Percentiles rank a stretch among this genome's conserved stretches.
Evolutionary conservation across 2,329 filamentous ascomycete species (phyloP).

Genomic region (Laburnicola sp.): DNA sequence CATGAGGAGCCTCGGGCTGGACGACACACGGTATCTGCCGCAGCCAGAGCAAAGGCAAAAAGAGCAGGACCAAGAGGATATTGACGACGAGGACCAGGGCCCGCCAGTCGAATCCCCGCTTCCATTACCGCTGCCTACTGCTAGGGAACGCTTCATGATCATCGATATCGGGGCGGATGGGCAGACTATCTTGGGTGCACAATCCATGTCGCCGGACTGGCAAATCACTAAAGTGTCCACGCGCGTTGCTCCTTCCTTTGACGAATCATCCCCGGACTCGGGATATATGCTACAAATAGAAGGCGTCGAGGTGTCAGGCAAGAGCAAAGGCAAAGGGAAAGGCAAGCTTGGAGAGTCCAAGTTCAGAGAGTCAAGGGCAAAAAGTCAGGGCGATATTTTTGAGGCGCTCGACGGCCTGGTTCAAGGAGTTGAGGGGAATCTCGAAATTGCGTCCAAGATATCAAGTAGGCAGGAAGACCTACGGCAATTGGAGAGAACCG

Average conservation of each 20-base stretch:
- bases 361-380: constrained; percentile 35
- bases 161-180: constrained; percentile 60
- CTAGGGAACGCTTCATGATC: constrained; percentile 60
- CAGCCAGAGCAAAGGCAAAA: constrained; percentile 26
- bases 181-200: constrained; percentile 64
- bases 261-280: constrained; percentile 49
- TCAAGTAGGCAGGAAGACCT: constrained; percentile 24
- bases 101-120: constrained; percentile 45
- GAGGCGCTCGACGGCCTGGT: constrained; percentile 43
- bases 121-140: constrained; percentile 51
- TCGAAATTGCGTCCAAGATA: constrained; percentile 43
- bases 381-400: constrained; percentile 40
- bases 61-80: constrained; percentile 19
- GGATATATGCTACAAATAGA: constrained; percentile 66
- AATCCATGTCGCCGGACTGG: constrained; percentile 76
- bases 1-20: constrained; percentile 57
- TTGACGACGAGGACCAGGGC: constrained; percentile 31
- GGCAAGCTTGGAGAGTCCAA: constrained; percentile 32
- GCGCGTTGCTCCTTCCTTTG: constrained; percentile 65
- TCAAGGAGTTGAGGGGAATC: constrained; percentile 39
- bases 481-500: constrained; percentile 11
- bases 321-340: constrained; percentile 38
- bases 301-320: constrained; percentile 50
- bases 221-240: constrained; percentile 61
- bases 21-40: constrained; percentile 46